Evolutionary conservation across 257 asterid species (phyloP).

Genomic region (Solanum microdontum): DNA sequence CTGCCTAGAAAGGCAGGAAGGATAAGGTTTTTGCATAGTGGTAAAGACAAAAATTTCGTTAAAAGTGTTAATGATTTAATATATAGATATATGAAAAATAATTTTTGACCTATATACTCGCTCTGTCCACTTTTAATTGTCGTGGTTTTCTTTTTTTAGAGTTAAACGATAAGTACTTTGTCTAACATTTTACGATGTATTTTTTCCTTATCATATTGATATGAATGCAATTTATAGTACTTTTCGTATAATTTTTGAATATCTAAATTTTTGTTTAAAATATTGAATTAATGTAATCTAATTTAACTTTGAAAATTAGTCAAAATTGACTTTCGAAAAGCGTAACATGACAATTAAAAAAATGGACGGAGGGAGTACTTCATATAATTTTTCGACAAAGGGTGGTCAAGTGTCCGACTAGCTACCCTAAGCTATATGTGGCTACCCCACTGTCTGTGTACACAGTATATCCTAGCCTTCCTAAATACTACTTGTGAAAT

Average conservation of each 20-base stretch:
- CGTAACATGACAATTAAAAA: background rate
- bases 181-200: too few species aligned
- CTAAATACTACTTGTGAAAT: too few species aligned
- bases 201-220: background rate
- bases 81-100: too few species aligned
- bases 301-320: background rate
- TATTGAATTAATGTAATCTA: too few species aligned
- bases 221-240: background rate
- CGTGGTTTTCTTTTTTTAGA: too few species aligned
- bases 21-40: background rate
- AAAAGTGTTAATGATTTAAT: background rate
- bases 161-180: background rate
- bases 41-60: too few species aligned
- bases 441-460: background rate
- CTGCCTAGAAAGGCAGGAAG: too few species aligned
- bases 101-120: too few species aligned
- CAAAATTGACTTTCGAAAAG: too few species aligned
- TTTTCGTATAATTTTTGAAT: too few species aligned
- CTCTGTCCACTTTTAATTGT: background rate
- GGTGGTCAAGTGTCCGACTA: background rate
- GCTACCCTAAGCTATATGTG: background rate
- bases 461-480: too few species aligned
- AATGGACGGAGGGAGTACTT: background rate
- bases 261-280: too few species aligned
- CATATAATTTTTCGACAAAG: background rate